Conservation (phyloP, 768 basidiomycete genomes). For the Termitomyces sp. region DNA sequence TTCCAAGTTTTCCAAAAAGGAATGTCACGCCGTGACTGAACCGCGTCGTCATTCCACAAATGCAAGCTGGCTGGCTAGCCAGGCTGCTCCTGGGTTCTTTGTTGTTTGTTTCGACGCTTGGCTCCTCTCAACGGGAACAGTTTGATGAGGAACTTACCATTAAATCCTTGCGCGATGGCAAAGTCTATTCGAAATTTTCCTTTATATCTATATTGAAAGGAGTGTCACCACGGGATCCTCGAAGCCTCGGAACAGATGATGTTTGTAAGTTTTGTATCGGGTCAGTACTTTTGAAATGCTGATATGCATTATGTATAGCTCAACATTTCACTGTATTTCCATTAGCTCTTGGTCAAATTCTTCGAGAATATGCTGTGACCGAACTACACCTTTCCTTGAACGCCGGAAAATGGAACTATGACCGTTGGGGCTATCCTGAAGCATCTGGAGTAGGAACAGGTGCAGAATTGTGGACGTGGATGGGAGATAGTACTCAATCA, state of each 20-base stretch:
- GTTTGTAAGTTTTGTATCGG: constrained; percentile 27
- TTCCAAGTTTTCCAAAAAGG: not conserved
- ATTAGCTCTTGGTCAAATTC: constrained; percentile 78
- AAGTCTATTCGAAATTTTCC: constrained; percentile 72
- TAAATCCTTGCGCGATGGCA: constrained; percentile 70
- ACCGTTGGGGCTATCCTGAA: constrained; percentile 76
- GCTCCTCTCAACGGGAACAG: constrained; percentile 25
- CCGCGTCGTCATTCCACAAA: constrained; percentile 3
- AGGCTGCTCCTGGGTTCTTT: constrained; percentile 9
- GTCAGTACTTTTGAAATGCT: not conserved
- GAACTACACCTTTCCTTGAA: constrained; percentile 89
- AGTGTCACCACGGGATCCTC: constrained; percentile 52
- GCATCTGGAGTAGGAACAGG: constrained; percentile 76
- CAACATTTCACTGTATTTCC: constrained; percentile 90
- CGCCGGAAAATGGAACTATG: constrained; percentile 89
- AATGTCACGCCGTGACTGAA: constrained; percentile 3
- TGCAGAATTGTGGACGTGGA: constrained; percentile 90
- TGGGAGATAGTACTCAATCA: constrained; percentile 56
- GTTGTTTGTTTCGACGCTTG: constrained; percentile 4
- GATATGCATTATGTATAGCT: constrained; percentile 30
- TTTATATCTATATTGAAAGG: constrained; percentile 63
- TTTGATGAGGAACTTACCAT: constrained; percentile 44
- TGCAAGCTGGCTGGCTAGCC: constrained; percentile 15
- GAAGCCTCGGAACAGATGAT: constrained; percentile 42
- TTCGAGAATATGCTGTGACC: constrained; percentile 79